Conservation (phyloP, 2,329 filamentous ascomycete genomes). For the Nigrospora sphaerica region DNA sequence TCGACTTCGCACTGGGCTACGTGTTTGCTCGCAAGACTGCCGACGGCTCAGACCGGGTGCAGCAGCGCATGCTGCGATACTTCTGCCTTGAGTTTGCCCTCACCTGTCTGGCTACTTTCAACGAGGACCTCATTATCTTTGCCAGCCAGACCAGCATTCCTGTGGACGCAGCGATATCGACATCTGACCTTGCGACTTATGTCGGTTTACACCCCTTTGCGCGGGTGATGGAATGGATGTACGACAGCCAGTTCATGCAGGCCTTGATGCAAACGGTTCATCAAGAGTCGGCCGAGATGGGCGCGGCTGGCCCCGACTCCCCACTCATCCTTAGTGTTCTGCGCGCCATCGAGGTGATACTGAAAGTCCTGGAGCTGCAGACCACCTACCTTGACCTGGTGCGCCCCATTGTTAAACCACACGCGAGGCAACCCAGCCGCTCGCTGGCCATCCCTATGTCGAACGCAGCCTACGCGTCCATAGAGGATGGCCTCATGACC, state of each 20-base stretch:
- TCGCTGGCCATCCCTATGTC: conserved; percentile 26
- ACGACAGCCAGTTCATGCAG: conserved; percentile 81
- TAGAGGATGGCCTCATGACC: conserved; percentile 85
- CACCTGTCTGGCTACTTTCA: conserved; percentile 77
- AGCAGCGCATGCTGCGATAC: conserved; percentile 67
- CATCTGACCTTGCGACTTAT: conserved; percentile 72
- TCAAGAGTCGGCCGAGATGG: conserved; percentile 66
- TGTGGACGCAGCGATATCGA: conserved; percentile 67
- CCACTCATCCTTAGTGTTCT: conserved; percentile 74
- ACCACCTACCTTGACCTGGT: conserved; percentile 88
- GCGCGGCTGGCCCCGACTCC: conserved; percentile 67
- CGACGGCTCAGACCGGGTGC: conserved; percentile 59
- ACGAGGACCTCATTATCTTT: conserved; percentile 84
- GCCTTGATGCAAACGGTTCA: conserved; percentile 73
- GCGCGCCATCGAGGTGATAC: conserved; percentile 76
- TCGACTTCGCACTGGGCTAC: conserved; percentile 82
- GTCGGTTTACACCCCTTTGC: conserved; percentile 86
- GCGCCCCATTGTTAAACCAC: conserved; percentile 65
- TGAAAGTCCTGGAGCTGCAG: conserved; percentile 77
- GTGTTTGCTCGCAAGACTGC: conserved; percentile 63
- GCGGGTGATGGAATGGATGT: conserved; percentile 96
- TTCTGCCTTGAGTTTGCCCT: conserved; percentile 80
- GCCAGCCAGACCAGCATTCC: conserved; percentile 70
- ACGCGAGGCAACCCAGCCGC: conserved; percentile 36
- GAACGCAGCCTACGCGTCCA: conserved; percentile 73